Percentiles rank a stretch among this genome's conserved stretches.
Evolutionary conservation across 2,329 filamentous ascomycete species (phyloP).

Genomic region (Penicillium sclerotigenum): DNA sequence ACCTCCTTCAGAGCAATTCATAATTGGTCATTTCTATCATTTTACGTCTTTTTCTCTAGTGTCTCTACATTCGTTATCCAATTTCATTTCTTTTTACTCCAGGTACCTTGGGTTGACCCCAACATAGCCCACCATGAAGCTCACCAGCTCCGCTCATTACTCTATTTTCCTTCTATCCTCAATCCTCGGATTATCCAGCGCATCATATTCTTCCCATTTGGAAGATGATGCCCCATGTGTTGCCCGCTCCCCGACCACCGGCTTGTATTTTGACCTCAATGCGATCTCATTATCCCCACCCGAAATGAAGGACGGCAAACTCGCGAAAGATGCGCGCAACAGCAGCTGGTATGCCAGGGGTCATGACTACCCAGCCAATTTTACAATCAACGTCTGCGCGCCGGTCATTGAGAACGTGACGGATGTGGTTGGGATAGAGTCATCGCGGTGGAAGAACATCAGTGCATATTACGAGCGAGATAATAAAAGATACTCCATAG

Average conservation of each 20-base stretch:
- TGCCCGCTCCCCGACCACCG: constrained; percentile 59
- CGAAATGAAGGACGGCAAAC: constrained; percentile 38
- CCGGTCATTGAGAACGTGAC: constrained; percentile 48
- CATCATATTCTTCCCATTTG: constrained; percentile 39
- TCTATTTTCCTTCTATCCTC: constrained; percentile 35
- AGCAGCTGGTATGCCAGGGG: constrained; percentile 50
- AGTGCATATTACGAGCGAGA: constrained; percentile 49
- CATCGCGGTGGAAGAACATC: constrained; percentile 44
- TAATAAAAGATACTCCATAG: constrained; percentile 46
- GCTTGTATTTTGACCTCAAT: constrained; percentile 63
- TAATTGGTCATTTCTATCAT: constrained; percentile 1
- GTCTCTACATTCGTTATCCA: constrained; percentile 10
- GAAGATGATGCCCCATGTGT: constrained; percentile 56
- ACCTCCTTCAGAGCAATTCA: background rate
- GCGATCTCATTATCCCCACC: constrained; percentile 54
- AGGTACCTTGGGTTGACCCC: constrained; percentile 4
- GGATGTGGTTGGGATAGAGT: constrained; percentile 47
- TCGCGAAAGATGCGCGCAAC: constrained; percentile 36
- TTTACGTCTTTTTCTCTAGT: background rate
- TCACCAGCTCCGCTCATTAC: constrained; percentile 27
- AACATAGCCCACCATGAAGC: constrained; percentile 34
- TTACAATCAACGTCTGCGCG: constrained; percentile 51
- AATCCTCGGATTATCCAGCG: constrained; percentile 27
- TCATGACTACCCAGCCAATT: constrained; percentile 51
- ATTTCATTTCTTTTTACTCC: constrained; percentile 1